A percentile compares a stretch with the other conserved stretches of the same genome.
Conservation (phyloP, 2,329 filamentous ascomycete genomes). For the Dactylellina parvicollis region DNA sequence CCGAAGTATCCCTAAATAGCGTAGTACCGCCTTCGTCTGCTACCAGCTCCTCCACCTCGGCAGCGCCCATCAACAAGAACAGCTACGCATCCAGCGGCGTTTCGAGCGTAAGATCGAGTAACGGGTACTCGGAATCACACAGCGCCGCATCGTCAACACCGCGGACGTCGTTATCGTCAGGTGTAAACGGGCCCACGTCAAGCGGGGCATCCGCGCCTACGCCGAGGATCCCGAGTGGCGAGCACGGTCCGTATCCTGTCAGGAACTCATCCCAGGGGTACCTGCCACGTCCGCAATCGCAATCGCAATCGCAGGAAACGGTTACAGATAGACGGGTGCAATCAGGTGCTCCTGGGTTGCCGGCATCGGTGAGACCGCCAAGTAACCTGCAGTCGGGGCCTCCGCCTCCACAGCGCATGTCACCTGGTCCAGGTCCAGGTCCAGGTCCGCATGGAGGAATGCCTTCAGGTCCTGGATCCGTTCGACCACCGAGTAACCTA, state of each 20-base stretch:
- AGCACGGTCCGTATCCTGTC: slow-evolving; percentile 22
- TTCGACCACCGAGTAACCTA: not conserved
- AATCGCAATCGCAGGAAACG: slow-evolving; percentile 37
- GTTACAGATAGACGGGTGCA: not conserved
- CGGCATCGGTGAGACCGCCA: slow-evolving; percentile 10
- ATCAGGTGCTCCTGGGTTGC: slow-evolving; percentile 23
- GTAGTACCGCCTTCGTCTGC: not conserved
- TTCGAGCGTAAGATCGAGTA: slow-evolving; percentile 45
- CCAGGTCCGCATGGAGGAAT: slow-evolving; percentile 17
- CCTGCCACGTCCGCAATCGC: slow-evolving; percentile 28
- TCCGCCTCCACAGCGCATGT: slow-evolving; percentile 5
- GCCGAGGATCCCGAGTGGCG: slow-evolving; percentile 31
- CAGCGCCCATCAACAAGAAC: slow-evolving; percentile 6
- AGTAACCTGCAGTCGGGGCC: slow-evolving; percentile 14
- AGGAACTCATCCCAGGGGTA: slow-evolving; percentile 41
- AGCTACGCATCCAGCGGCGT: slow-evolving; percentile 39
- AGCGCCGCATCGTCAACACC: slow-evolving; percentile 38
- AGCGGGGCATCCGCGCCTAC: not conserved
- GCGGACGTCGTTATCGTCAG: slow-evolving; percentile 37
- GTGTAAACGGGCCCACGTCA: slow-evolving; percentile 21
- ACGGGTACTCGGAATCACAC: slow-evolving; percentile 30
- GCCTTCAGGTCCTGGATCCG: slow-evolving; percentile 14
- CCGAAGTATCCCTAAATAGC: slow-evolving; percentile 2
- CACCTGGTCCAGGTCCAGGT: not conserved
- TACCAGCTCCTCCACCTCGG: slow-evolving; percentile 5